Evolutionary conservation across 1,284 basidiomycete species (phyloP).

Genomic region (Trichosporon asahii): DNA sequence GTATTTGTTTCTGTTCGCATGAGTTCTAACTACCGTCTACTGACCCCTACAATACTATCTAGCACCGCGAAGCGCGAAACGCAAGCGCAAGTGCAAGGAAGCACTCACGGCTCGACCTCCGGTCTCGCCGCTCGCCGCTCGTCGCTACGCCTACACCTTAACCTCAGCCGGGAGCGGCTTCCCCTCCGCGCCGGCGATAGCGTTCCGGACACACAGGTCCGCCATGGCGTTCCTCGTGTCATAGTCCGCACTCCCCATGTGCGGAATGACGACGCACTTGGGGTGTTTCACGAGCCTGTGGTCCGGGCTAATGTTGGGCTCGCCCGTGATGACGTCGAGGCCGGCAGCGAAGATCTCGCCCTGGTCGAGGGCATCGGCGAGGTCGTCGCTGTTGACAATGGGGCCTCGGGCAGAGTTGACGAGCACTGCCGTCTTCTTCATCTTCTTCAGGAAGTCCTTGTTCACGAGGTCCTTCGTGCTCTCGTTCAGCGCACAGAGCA

Average conservation of each 20-base stretch:
- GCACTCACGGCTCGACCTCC: not conserved
- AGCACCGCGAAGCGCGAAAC: too few relatives aligned
- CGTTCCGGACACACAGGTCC: slow-evolving; percentile 55
- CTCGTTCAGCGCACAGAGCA: slow-evolving; percentile 74
- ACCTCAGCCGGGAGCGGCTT: slow-evolving; percentile 41
- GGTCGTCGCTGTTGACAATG: slow-evolving; percentile 81
- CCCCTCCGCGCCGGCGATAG: slow-evolving; percentile 36
- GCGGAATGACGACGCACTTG: slow-evolving; percentile 65
- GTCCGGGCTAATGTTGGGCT: slow-evolving; percentile 69
- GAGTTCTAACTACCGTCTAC: not conserved
- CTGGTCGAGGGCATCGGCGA: slow-evolving; percentile 71
- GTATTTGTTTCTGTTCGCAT: not conserved
- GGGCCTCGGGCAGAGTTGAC: slow-evolving; percentile 75
- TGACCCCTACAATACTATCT: not conserved
- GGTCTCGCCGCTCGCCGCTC: not conserved
- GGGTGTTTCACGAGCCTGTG: slow-evolving; percentile 70
- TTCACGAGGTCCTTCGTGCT: slow-evolving; percentile 71
- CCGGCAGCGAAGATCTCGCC: slow-evolving; percentile 86
- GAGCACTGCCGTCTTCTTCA: slow-evolving; percentile 78
- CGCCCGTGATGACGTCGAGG: slow-evolving; percentile 88
- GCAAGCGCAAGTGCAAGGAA: too few relatives aligned
- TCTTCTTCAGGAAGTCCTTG: slow-evolving; percentile 66
- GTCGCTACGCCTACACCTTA: too few relatives aligned
- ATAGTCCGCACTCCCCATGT: slow-evolving; percentile 82
- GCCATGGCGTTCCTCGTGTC: slow-evolving; percentile 84